A percentile compares a stretch with the other conserved stretches of the same genome.
Evolutionary conservation across 345 rosid species (phyloP).

Genomic region (Hibiscus trionum): DNA sequence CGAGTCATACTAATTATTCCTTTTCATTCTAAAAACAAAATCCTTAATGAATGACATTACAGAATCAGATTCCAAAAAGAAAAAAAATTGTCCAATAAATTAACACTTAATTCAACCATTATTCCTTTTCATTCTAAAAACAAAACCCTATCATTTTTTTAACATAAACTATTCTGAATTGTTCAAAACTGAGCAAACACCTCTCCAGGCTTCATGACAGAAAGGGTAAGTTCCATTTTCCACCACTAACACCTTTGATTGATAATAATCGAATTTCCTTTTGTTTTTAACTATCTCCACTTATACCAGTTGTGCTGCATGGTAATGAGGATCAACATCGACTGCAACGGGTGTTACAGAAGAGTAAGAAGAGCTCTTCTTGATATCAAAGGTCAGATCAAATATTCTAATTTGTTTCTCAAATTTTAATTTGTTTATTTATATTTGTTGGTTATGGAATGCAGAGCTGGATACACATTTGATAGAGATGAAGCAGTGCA

Average conservation of each 20-base stretch:
- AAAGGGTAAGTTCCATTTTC: slow-evolving; percentile 21
- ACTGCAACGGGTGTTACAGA: slow-evolving; percentile 42
- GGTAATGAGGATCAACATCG: slow-evolving; percentile 47
- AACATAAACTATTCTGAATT: not conserved
- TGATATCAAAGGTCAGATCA: slow-evolving; percentile 27
- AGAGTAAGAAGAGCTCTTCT: slow-evolving; percentile 42
- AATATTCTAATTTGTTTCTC: not conserved
- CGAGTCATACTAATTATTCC: not conserved
- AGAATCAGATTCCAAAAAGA: slow-evolving; percentile 36
- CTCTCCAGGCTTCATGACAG: slow-evolving; percentile 16
- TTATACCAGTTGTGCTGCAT: slow-evolving; percentile 29
- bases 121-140: not conserved
- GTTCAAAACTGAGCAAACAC: not conserved
- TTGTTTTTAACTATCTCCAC: not conserved
- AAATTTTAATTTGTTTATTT: not conserved
- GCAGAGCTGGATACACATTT: slow-evolving; percentile 35
- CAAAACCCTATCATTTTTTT: not conserved
- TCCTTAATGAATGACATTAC: not conserved
- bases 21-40: not conserved
- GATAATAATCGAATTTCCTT: not conserved
- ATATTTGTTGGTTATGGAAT: not conserved
- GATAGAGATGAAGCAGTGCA: slow-evolving; percentile 38
- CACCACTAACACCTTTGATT: not conserved
- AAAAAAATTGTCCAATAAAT: not conserved
- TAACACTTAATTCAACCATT: not conserved